Conservation (phyloP, 257 asterid genomes). For the Ilex asprella region DNA sequence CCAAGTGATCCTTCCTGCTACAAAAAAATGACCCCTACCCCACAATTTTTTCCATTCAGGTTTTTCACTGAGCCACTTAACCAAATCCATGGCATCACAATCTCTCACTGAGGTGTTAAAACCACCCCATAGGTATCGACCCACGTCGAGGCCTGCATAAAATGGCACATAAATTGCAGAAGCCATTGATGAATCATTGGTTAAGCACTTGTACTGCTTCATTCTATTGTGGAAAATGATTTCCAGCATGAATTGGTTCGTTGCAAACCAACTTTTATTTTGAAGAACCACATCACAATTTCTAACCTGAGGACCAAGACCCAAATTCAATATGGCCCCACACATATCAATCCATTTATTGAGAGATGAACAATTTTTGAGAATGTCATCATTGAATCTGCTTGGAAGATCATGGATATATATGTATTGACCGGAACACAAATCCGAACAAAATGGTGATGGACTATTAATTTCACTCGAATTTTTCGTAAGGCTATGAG, state of each 20-base stretch:
- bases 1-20: constrained; percentile 3
- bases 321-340: neutral
- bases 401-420: constrained; percentile 15
- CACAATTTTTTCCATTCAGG: constrained; percentile 4
- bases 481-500: too few relatives aligned
- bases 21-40: constrained; percentile 9
- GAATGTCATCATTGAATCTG: neutral
- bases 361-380: neutral
- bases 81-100: neutral
- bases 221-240: neutral
- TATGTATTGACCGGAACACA: constrained; percentile 5
- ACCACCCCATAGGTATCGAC: neutral
- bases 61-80: neutral
- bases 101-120: neutral
- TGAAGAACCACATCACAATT: constrained; percentile 3
- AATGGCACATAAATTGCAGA: neutral
- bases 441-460: neutral
- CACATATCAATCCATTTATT: constrained; percentile 1
- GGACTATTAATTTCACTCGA: too few relatives aligned
- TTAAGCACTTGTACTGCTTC: neutral
- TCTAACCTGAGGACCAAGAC: constrained; percentile 1
- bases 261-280: constrained; percentile 2
- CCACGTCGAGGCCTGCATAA: neutral
- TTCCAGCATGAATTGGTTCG: constrained; percentile 5
- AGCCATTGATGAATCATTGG: neutral